phyloP scores from a whole-genome alignment of 306 rosid genomes.

The Vigna unguiculata region DNA sequence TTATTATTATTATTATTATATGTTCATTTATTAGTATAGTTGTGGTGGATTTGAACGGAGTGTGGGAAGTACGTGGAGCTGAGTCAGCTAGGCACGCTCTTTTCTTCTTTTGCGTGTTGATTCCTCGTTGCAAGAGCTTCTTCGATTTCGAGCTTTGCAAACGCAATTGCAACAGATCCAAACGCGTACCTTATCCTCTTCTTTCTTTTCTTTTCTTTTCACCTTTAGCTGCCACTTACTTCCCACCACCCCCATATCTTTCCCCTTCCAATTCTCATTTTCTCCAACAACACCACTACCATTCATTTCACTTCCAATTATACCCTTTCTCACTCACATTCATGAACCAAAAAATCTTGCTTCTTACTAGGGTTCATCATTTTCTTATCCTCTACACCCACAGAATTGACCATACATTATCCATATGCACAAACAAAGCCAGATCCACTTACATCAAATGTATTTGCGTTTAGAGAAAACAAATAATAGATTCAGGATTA shows the following conservation, averaged over 20 bases:
- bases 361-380: background rate
- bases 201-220: conserved; percentile 11
- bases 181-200: conserved; percentile 43
- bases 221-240: conserved; percentile 53
- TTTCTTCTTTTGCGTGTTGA: background rate
- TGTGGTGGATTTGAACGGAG: background rate
- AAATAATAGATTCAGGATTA: conserved; percentile 1
- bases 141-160: conserved; percentile 14
- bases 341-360: conserved; percentile 10
- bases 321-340: background rate
- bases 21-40: too few species aligned
- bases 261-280: background rate
- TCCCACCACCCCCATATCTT: conserved; percentile 48
- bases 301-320: too few species aligned
- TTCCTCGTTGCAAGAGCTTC: conserved; percentile 35
- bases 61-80: conserved; percentile 37
- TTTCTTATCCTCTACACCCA: conserved; percentile 19
- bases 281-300: too few species aligned
- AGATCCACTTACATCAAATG: background rate
- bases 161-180: conserved; percentile 10
- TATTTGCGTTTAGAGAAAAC: background rate
- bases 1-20: too few species aligned
- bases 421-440: conserved; percentile 5
- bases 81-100: conserved; percentile 40
- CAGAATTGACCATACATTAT: conserved; percentile 22